A percentile compares a stretch with the other conserved stretches of the same genome.
phyloP scores from a whole-genome alignment of 352 stramenopile genomes.

The Blastocystis sp. region DNA sequence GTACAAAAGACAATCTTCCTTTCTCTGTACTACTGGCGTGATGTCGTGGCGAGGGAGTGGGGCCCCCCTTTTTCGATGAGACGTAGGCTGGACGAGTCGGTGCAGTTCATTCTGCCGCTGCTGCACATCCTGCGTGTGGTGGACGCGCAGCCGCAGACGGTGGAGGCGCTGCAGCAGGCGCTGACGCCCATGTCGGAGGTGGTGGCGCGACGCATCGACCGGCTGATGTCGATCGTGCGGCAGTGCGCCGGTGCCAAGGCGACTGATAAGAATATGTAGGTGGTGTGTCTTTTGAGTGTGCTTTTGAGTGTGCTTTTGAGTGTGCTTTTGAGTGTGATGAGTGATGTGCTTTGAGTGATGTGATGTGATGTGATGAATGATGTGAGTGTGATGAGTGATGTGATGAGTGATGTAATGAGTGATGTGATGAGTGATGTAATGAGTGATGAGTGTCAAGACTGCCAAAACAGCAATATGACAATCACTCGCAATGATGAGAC shows the following conservation, averaged over 20 bases:
- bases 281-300: background rate
- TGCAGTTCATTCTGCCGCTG: conserved; percentile 48
- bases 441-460: background rate
- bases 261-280: conserved; percentile 50
- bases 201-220: conserved; percentile 16
- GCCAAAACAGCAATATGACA: background rate
- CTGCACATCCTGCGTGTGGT: conserved; percentile 19
- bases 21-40: conserved; percentile 60
- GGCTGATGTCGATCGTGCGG: conserved; percentile 42
- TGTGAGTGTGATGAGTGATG: background rate
- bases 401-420: background rate
- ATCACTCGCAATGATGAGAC: background rate
- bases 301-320: background rate
- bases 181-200: conserved; percentile 23
- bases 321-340: background rate
- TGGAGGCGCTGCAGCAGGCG: background rate
- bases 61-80: background rate
- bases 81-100: conserved; percentile 38
- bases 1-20: conserved; percentile 59
- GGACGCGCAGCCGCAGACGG: background rate
- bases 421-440: background rate
- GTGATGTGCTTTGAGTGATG: background rate
- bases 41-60: conserved; percentile 53
- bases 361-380: background rate
- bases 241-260: background rate